Percentiles rank a stretch among this genome's conserved stretches.
Conservation (phyloP, 139 green algal genomes). For the Haematococcus sp. region DNA sequence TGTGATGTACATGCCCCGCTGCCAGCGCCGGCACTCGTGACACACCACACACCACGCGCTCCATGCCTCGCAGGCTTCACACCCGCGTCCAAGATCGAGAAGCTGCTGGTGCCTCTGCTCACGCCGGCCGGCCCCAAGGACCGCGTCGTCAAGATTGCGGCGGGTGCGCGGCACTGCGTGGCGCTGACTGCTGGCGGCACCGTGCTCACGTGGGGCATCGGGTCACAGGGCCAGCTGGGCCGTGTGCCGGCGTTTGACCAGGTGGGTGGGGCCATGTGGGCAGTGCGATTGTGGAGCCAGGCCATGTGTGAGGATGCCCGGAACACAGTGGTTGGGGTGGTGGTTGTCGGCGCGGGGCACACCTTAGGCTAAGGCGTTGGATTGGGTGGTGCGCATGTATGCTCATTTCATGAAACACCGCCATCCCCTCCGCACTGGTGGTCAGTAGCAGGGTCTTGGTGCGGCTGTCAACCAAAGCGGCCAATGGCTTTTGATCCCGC, state of each 20-base stretch:
- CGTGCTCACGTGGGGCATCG: conserved; percentile 81
- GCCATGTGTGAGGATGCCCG: not conserved
- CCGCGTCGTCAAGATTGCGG: conserved; percentile 53
- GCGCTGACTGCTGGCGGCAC: conserved; percentile 53
- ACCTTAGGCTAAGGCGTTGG: no score
- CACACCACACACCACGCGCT: no score
- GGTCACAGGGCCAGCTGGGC: conserved; percentile 81
- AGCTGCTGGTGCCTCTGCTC: conserved; percentile 44
- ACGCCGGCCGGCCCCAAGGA: conserved; percentile 23
- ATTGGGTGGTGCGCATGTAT: not conserved
- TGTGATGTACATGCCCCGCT: no score
- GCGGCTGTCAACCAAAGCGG: no score
- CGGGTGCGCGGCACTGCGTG: conserved; percentile 68
- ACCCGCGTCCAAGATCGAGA: conserved; percentile 31
- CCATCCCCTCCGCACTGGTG: not conserved
- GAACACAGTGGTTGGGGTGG: not conserved
- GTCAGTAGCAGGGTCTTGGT: conserved; percentile 43
- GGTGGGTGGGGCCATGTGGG: conserved; percentile 4
- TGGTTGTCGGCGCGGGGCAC: not conserved
- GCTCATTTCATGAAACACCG: not conserved
- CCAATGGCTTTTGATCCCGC: no score
- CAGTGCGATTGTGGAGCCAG: not conserved
- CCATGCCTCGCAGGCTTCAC: conserved; percentile 2
- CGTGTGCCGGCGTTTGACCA: conserved; percentile 48
- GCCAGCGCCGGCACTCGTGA: no score